Conservation (phyloP, 2,329 filamentous ascomycete species). For the Phoma sp. region DNA sequence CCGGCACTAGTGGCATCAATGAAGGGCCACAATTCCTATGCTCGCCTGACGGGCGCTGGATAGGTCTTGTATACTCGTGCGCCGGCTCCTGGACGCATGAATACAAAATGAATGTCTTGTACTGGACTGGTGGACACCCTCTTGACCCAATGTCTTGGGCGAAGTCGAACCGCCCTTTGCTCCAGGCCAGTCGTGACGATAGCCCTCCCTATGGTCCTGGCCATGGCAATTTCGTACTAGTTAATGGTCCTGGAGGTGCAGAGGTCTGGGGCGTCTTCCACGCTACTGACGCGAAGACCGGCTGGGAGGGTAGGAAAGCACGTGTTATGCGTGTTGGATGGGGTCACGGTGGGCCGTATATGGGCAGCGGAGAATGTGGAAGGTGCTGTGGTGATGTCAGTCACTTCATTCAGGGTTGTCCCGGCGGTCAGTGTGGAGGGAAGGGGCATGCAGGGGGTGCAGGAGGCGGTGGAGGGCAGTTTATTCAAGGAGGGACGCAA, state of each 20-base stretch:
- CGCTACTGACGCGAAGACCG: slow-evolving; percentile 55
- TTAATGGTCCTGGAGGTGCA: slow-evolving; percentile 42
- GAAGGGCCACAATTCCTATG: slow-evolving; percentile 53
- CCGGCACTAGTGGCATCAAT: slow-evolving; percentile 53
- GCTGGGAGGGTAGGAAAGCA: slow-evolving; percentile 55
- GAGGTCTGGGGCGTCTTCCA: slow-evolving; percentile 56
- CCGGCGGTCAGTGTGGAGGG: slow-evolving; percentile 35
- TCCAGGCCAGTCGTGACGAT: slow-evolving; percentile 45
- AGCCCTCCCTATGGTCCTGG: slow-evolving; percentile 55
- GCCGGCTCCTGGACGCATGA: slow-evolving; percentile 57
- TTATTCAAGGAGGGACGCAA: slow-evolving; percentile 15
- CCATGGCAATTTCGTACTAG: slow-evolving; percentile 54
- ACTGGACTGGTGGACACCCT: slow-evolving; percentile 52
- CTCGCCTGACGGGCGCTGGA: slow-evolving; percentile 49
- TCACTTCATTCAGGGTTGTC: slow-evolving; percentile 42
- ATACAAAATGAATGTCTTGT: slow-evolving; percentile 58
- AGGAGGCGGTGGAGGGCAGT: slow-evolving; percentile 24
- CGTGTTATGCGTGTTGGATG: slow-evolving; percentile 54
- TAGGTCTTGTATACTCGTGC: slow-evolving; percentile 56
- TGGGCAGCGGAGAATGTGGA: slow-evolving; percentile 52
- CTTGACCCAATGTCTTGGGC: slow-evolving; percentile 48
- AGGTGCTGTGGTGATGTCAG: slow-evolving; percentile 42
- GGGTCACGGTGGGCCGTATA: slow-evolving; percentile 49
- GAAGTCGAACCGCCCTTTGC: slow-evolving; percentile 50
- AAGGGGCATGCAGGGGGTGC: slow-evolving; percentile 31